phyloP scores from a whole-genome alignment of 441 rosid species.

The Erysimum pusillum region DNA sequence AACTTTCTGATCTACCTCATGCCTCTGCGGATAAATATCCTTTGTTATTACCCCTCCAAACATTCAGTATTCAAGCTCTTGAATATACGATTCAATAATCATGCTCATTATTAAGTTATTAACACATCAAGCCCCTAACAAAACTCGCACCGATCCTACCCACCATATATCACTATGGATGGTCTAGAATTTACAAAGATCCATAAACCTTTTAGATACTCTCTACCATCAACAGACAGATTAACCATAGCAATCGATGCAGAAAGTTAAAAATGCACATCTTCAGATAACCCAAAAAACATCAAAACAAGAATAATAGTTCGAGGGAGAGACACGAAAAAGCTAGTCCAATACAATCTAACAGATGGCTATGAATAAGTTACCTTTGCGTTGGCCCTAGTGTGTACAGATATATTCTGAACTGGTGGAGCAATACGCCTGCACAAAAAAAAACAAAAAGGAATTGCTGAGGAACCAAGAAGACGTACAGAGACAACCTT shows the following conservation, averaged over 20 bases:
- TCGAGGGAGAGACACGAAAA: neutral
- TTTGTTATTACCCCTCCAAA: constrained; percentile 13
- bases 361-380: neutral
- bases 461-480: constrained; percentile 14
- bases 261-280: neutral
- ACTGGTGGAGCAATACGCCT: constrained; percentile 59
- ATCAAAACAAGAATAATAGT: neutral
- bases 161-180: neutral
- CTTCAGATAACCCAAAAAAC: neutral
- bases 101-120: neutral
- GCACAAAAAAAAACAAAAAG: constrained; percentile 37
- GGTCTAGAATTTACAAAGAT: neutral
- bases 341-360: neutral
- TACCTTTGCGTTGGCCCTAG: constrained; percentile 59
- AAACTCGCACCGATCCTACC: neutral
- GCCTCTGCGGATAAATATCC: constrained; percentile 40
- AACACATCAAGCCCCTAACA: neutral
- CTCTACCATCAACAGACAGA: neutral
- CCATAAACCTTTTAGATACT: neutral
- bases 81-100: neutral
- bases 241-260: constrained; percentile 1
- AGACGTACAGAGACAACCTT: constrained; percentile 3
- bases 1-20: constrained; percentile 31
- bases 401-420: constrained; percentile 37
- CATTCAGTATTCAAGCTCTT: neutral